Evolutionary conservation across 2,329 filamentous ascomycete species (phyloP), one percentile per base, ranked within the genome.

Genomic region (Fusarium sp.): DNA sequence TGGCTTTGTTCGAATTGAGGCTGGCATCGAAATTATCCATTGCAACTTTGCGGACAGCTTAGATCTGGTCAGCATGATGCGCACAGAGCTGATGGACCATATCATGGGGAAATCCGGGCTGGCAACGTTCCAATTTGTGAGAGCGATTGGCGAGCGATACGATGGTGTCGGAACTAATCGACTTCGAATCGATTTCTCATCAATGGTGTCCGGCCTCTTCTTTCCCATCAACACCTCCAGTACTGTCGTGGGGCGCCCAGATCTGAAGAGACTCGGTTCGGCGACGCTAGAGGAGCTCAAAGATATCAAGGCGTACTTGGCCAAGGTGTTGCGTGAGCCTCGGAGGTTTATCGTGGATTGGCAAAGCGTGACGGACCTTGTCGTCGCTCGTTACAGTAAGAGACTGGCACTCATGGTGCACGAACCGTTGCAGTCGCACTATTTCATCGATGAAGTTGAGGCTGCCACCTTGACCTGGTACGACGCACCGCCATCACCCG

Each of bases 21-120:
- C 87, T 24, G 92, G 92, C 0, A 93, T 93, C 73, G 92, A 94
- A 79, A 85, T 93, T 60, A 91, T 94, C 56, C 83, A 92, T 26
- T 94, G 92, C 78, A 83, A 91, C 60, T 94, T 94, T 51, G 72
- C 75, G 15, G 72, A 82, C 6, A 85, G 84, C 2, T 70, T 89
- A 17, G 78, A 83, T 24, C 76, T 83, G 26, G 67, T 85, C 3
- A 79, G 79, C 9, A 78, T 80, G 30, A 73, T 78, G 34, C 80
- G 78, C n/a, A 78, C 72, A 44, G 66, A 75, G 51, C n/a, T 76
- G 38, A 38, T 42, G 6, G 51, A 75, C 3, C 67, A 75, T 8
- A 72, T 69, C 17, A 63, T 77, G 38, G 68, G 77, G 28, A 48
- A 64, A 1, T 48, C 64, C 24, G 55, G 56, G 7, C 50, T 89